Evolutionary conservation across 352 stramenopile genomes (phyloP).

Genomic region (Phytophthora pisi): DNA sequence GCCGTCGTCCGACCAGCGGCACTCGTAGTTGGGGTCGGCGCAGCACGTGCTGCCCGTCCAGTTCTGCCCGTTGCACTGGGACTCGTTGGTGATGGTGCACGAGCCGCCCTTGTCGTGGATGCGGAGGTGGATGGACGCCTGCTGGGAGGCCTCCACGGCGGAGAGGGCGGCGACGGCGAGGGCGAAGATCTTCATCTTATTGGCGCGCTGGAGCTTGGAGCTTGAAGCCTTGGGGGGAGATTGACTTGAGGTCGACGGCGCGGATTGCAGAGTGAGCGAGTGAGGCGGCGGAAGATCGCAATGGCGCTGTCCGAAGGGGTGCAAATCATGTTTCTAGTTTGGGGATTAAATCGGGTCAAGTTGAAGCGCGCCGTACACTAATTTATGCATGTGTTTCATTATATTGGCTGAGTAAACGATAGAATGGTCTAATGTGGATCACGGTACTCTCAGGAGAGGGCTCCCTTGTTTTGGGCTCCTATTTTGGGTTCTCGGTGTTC

Average conservation of each 20-base stretch:
- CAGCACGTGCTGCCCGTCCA: slow-evolving; percentile 44
- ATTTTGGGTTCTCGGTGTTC: background rate
- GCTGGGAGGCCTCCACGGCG: slow-evolving; percentile 14
- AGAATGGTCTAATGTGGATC: background rate
- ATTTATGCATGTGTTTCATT: too few relatives aligned
- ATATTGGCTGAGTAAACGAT: too few relatives aligned
- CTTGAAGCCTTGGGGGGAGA: background rate
- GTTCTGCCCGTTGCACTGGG: slow-evolving; percentile 44
- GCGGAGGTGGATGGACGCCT: slow-evolving; percentile 19
- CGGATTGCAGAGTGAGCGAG: slow-evolving; percentile 24
- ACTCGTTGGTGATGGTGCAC: slow-evolving; percentile 43
- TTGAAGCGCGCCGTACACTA: background rate
- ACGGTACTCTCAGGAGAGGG: background rate
- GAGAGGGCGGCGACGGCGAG: slow-evolving; percentile 9
- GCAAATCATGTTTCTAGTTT: slow-evolving; percentile 7
- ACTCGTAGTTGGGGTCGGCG: slow-evolving; percentile 40
- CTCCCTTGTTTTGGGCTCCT: background rate
- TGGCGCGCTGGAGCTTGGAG: background rate
- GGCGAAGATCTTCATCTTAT: slow-evolving; percentile 23
- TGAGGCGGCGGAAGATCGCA: slow-evolving; percentile 1
- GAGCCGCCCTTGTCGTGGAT: slow-evolving; percentile 18
- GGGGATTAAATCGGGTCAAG: background rate
- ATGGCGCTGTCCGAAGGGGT: slow-evolving; percentile 4
- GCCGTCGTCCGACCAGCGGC: slow-evolving; percentile 38
- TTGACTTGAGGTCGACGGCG: slow-evolving; percentile 13